Evolutionary conservation across 441 rosid genomes (phyloP).

Genomic region (Pelargonium australe): DNA sequence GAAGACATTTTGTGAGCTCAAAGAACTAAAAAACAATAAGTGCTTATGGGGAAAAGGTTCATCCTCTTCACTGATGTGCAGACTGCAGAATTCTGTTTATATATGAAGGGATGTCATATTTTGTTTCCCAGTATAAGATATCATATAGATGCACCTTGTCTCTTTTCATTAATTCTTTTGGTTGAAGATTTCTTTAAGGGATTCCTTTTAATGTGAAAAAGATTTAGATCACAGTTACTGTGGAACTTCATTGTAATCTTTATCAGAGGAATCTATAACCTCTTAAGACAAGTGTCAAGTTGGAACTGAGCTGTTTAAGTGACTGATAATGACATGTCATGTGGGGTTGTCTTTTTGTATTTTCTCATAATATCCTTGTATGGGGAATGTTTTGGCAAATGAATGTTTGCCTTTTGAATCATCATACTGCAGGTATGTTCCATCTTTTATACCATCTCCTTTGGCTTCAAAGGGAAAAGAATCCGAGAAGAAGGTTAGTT

Average conservation of each 20-base stretch:
- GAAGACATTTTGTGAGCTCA: not conserved
- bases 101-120: not conserved
- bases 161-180: too few species aligned
- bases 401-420: conserved; percentile 38
- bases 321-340: not conserved
- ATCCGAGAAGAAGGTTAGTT: conserved; percentile 68
- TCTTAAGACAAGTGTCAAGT: not conserved
- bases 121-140: not conserved
- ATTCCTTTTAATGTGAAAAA: not conserved
- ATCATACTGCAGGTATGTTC: conserved; percentile 82
- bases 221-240: not conserved
- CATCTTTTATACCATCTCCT: conserved; percentile 96
- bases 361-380: not conserved
- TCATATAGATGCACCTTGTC: not conserved
- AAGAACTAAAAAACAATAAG: not conserved
- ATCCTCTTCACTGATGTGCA: not conserved
- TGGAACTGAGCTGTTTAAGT: not conserved
- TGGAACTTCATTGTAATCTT: not conserved
- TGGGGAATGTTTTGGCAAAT: conserved; percentile 19
- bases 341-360: not conserved
- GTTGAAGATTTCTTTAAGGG: not conserved
- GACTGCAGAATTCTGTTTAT: not conserved
- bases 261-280: not conserved
- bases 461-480: conserved; percentile 84
- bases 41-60: not conserved